Evolutionary conservation across 345 rosid genomes (phyloP).

Genomic region (Aethionema arabicum): DNA sequence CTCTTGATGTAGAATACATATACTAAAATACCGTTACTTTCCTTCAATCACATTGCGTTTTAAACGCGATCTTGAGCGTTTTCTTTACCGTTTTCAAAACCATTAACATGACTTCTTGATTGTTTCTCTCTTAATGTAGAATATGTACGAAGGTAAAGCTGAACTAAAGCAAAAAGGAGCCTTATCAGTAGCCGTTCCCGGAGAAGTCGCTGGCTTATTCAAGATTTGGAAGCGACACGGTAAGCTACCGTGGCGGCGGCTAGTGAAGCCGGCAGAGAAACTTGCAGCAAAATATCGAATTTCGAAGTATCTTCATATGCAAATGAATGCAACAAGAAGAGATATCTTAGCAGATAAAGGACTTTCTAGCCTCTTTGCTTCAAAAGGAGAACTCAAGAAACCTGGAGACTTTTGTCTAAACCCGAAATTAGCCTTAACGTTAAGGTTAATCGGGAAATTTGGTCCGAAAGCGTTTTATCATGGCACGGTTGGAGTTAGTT

Average conservation of each 20-base stretch:
- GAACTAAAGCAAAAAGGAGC: slow-evolving; percentile 43
- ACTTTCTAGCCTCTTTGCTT: slow-evolving; percentile 40
- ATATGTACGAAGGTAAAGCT: slow-evolving; percentile 53
- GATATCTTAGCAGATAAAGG: slow-evolving; percentile 54
- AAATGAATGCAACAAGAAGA: slow-evolving; percentile 36
- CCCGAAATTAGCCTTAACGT: slow-evolving; percentile 43
- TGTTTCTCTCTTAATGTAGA: slow-evolving; percentile 33
- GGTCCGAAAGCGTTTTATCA: slow-evolving; percentile 53
- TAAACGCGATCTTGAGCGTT: neutral
- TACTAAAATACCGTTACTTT: neutral
- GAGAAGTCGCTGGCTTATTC: slow-evolving; percentile 57
- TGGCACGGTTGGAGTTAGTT: slow-evolving; percentile 46
- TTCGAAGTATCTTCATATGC: slow-evolving; percentile 53
- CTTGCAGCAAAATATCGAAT: slow-evolving; percentile 49
- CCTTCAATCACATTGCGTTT: neutral
- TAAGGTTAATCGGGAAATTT: slow-evolving; percentile 33
- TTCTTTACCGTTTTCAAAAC: neutral
- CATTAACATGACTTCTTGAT: neutral
- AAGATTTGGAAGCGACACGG: slow-evolving; percentile 57
- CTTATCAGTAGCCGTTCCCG: slow-evolving; percentile 61
- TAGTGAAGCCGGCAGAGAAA: slow-evolving; percentile 48
- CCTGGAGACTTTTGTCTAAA: slow-evolving; percentile 44
- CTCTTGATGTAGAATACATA: slow-evolving; percentile 47
- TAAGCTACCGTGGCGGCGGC: slow-evolving; percentile 52
- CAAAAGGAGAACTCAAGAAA: slow-evolving; percentile 47